Evolutionary conservation across 805 yeast genomes (phyloP), one percentile per base, ranked within the genome.

Genomic region (Candida andamanensis): DNA sequence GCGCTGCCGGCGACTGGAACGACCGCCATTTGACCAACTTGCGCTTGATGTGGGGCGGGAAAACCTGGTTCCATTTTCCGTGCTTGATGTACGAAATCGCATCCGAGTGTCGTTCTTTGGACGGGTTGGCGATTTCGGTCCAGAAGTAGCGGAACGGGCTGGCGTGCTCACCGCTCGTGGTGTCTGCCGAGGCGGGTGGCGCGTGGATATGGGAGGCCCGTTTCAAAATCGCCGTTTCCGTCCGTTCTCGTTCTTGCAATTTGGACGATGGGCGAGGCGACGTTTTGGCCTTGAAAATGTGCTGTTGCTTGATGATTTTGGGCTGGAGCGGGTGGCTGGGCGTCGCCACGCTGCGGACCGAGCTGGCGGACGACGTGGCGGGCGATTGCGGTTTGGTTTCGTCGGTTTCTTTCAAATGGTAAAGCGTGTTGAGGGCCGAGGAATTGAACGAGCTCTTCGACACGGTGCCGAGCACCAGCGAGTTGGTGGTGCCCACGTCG

Each of bases 1-100:
- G 63, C 5, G 95, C 81, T 0, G 97, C 97, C 0, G 99, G 99
- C 0, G 96, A 77, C 10, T 87, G 80, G 32, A 94, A 67, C 0
- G 97, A 89, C 32, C 85, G 74, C 99, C 99, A 92, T 50, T 89
- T 89, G 30, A 89, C 80, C 11, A 79, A 63, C 45, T 75, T 74
- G 33, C 84, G 65, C 32, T 72, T 76, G 11, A 80, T 76, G 26
- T 74, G 72, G 10, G 72, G 71, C 0, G 97, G 95, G 45, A 85
- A 85, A 1, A 87, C 95, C 56, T 83, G 86, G 35, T 79, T 79
- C 98, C 98, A 92, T 36, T 95, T 72, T 5, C 95, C 90, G 27
- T 76, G 78, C n/a, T 77, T 69, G 6, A 78, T 60, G 35, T 74
- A 69, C 8, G 72, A 69, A 11, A 80, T 60, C 6, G 75, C 58